Conservation (phyloP, 495 filamentous ascomycete species). For the Parathielavia hyrcaniae region DNA sequence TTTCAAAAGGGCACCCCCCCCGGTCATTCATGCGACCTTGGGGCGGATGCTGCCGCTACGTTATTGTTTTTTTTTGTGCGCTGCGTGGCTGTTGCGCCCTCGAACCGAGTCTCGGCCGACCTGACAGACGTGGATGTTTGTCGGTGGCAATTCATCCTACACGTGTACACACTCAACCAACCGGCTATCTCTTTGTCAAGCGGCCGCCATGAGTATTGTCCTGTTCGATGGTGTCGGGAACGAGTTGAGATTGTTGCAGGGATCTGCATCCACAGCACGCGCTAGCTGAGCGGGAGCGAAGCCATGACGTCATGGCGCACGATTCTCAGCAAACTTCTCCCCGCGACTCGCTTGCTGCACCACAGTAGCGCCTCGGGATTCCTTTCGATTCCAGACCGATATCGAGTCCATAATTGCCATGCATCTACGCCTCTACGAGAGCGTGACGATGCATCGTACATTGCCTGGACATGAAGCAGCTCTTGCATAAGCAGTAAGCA, state of each 20-base stretch:
- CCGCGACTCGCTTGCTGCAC: not conserved
- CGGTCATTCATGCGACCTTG: too few relatives aligned
- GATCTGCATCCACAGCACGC: conserved; percentile 14
- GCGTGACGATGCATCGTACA: too few relatives aligned
- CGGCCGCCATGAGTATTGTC: not conserved
- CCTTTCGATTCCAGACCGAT: conserved; percentile 4
- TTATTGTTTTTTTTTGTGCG: too few relatives aligned
- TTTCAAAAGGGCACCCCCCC: too few relatives aligned
- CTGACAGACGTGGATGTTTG: too few relatives aligned
- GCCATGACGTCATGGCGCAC: conserved; percentile 17
- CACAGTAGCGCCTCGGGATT: too few relatives aligned
- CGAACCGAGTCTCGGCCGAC: too few relatives aligned
- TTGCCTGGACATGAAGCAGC: too few relatives aligned
- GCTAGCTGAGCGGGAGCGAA: conserved; percentile 9
- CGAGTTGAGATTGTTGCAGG: conserved; percentile 10
- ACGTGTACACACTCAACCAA: not conserved
- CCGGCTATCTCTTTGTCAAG: not conserved
- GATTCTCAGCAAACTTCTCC: not conserved
- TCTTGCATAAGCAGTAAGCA: too few relatives aligned
- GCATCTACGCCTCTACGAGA: too few relatives aligned
- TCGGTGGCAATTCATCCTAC: not conserved
- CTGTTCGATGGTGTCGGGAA: not conserved
- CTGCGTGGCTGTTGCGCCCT: too few relatives aligned
- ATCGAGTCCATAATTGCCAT: not conserved
- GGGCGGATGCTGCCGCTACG: too few relatives aligned